Base-by-base conservation (phyloP, 2,329 filamentous ascomycete genomes). In the Scopulariopsis brevicaulis region DNA sequence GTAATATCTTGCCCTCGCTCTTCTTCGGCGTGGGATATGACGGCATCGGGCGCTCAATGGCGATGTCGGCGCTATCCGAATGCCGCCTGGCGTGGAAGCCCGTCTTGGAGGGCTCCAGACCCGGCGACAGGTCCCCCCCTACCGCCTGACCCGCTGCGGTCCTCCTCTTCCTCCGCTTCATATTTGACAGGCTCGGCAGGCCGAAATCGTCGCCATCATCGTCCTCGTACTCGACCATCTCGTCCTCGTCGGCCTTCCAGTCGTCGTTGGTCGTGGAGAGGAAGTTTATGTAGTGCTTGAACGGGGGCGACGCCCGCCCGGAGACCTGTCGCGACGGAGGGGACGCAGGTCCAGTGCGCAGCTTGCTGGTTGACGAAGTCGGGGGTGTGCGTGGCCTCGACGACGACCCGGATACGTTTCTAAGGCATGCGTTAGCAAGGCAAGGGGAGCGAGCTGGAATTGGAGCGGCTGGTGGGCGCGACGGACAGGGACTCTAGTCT, bases 141-240 rank as follows among this genome's bases (percentile, higher is more conserved):
- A 22, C 37, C n/a, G 55, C 32, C 57, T 66, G 69, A 61, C 71
- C 77, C 20, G 76, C 72, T 50, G 78, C 79, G 64, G 78, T 77
- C 54, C 76, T 74, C 62, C 75, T 77, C 22, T 80, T 76, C 68
- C 89, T 89, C 64, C 89, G 82, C 65, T 92, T 88, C 87, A 94
- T 94, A 68, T 87, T 96, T 5, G 91, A 89, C 68, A 97, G 83
- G 68, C 91, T 96, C 2, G 93, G 93, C 28, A 97, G 78, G 1
- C 93, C 93, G 72, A 97, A 97, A 69, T 97, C 93, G 70, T 97
- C 93, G 61, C 95, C 92, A 64, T 94, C 88, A 59, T 91, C 89
- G 64, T 96, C 90, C 66, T 86, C 78, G 59, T 89, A 89, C 12
- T 83, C 84, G 68, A 89, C 83, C 65, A 90, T 85, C 62, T 90